Evolutionary conservation across 441 rosid species (phyloP).

Genomic region (Syzygium syzygioides): DNA sequence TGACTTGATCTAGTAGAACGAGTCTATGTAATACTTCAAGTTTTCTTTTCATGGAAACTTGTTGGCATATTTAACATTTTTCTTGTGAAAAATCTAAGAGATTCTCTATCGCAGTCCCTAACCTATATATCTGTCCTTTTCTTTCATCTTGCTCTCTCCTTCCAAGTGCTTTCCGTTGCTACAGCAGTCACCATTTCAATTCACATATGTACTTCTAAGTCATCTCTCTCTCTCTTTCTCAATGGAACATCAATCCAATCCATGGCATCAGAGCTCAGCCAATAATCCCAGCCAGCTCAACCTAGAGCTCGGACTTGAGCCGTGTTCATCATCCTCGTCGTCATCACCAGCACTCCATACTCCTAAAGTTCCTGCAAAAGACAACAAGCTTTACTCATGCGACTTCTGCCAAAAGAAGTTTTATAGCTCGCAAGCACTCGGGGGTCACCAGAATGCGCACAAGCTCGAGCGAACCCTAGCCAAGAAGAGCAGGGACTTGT

Average conservation of each 20-base stretch:
- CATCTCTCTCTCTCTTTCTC: neutral
- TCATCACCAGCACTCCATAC: neutral
- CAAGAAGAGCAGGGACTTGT: slow-evolving; percentile 72
- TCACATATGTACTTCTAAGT: neutral
- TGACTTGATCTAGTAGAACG: neutral
- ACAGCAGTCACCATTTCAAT: neutral
- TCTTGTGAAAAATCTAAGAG: neutral
- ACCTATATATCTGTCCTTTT: neutral
- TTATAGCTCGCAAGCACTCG: slow-evolving; percentile 96
- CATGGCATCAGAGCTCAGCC: neutral
- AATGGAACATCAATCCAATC: neutral
- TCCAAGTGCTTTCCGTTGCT: neutral
- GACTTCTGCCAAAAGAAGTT: slow-evolving; percentile 86
- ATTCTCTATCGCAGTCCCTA: neutral
- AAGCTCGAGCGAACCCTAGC: slow-evolving; percentile 88
- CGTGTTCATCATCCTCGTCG: neutral
- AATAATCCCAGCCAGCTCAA: neutral
- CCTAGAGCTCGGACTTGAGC: neutral
- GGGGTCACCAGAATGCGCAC: slow-evolving; percentile 97
- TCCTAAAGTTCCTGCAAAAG: neutral
- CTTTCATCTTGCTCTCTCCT: neutral
- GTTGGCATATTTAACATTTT: neutral
- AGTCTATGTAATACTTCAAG: neutral
- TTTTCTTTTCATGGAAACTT: neutral
- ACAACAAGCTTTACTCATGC: slow-evolving; percentile 53